Conservation (phyloP, 2,329 filamentous ascomycete genomes). For the Talaromyces sp. region DNA sequence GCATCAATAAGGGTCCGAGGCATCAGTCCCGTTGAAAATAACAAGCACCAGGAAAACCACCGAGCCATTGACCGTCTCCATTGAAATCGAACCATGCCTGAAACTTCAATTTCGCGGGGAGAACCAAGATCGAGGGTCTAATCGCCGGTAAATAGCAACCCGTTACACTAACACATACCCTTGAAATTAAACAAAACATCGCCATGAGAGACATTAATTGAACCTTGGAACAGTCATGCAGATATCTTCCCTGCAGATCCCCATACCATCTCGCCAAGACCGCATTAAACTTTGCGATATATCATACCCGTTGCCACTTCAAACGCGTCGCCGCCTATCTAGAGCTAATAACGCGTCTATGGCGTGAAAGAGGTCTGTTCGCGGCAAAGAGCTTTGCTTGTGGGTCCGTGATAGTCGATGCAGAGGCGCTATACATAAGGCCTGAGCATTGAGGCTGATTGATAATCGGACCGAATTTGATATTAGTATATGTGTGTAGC, state of each 20-base stretch:
- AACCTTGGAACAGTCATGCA: too few relatives aligned
- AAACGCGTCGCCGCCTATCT: neutral
- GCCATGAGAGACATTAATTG: too few relatives aligned
- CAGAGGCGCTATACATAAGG: neutral
- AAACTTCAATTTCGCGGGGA: conserved; percentile 1
- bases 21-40: conserved; percentile 2
- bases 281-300: neutral
- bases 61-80: neutral
- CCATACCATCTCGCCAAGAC: too few relatives aligned
- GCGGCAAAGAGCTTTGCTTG: conserved; percentile 11
- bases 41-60: neutral
- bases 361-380: conserved; percentile 6
- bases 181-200: too few relatives aligned
- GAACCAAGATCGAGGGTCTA: neutral
- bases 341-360: neutral
- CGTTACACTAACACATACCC: too few relatives aligned
- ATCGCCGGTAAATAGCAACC: neutral
- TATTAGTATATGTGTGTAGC: conserved; percentile 12
- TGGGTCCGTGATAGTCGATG: conserved; percentile 2
- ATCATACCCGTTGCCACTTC: neutral
- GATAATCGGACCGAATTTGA: conserved; percentile 10
- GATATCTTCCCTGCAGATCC: neutral
- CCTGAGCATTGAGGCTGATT: conserved; percentile 16
- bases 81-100: neutral
- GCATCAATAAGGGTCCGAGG: neutral